Evolutionary conservation across 495 filamentous ascomycete species (phyloP), one percentile per base, ranked within the genome.

Genomic region (Penicillium daleae): DNA sequence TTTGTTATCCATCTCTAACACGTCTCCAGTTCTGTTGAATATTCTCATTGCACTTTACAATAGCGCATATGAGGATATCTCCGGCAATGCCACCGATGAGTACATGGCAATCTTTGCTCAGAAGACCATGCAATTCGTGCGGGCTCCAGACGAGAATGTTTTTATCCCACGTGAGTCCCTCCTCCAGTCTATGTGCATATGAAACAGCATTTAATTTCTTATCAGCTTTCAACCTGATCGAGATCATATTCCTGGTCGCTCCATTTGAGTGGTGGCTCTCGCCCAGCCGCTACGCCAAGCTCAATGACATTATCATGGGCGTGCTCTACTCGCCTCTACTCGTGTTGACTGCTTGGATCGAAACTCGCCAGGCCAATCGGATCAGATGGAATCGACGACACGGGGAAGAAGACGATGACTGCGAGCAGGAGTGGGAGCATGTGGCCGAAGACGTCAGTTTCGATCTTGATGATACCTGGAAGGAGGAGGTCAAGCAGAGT

Each of bases 1-100:
- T 42, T 27, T 42, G 22, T 15, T 2, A 26, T 19, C 21, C 2
- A 17, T 35, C 29, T n/a, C 40, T n/a, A 48, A 50, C 12, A 6
- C 77, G 55, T 77, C 61, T 17, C 4, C 39, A 83, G 86, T 97
- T 27, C 83, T 97, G 13, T 79, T 97, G 59, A 97, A 97, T 72
- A 90, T 97, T 71, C 86, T 99, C 37, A 97, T 99, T 66, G 95
- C 95, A 0, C 85, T 99, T 5, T 99, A 97, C 78, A 98, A 98
- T 73, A 91, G 87, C 65, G 94, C 96, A 29, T 99, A 99, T 75
- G 89, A 92, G 61, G 93, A 97, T 74, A 97, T 99, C 65, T 97
- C 94, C 56, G 90, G 89, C 44, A 97, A 98, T 70, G 92, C 96
- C 19, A 88, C 88, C 56, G 96, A 98, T 70, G 95, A 99, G 74